These are phyloP conservation scores for Terana coerulea DNA, from an alignment of 768 basidiomycete species.

Conservation along the genomic window DNA sequence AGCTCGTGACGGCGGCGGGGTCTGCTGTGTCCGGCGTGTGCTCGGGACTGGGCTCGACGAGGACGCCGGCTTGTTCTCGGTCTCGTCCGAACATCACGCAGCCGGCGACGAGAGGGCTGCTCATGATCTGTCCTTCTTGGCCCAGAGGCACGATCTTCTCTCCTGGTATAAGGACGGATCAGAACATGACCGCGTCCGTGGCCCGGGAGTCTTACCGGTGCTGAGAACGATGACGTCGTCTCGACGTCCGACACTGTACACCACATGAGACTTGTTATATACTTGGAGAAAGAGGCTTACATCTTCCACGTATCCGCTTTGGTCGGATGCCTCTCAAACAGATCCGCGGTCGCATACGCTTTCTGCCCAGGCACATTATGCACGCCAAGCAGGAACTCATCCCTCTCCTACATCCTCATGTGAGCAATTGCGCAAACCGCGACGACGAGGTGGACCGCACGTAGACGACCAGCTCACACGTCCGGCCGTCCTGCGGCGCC, in stretches of 20 bases:
- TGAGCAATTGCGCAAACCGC: background rate
- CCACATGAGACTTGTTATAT: background rate
- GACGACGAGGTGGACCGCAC: constrained; percentile 1
- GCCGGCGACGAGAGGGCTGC: background rate
- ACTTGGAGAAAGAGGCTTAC: constrained; percentile 1
- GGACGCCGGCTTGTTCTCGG: constrained; percentile 13
- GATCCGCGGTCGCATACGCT: constrained; percentile 15
- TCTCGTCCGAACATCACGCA: constrained; percentile 18
- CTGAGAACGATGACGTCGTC: constrained; percentile 41
- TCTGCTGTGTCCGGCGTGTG: constrained; percentile 7
- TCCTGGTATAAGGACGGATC: constrained; percentile 18
- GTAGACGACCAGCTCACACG: constrained; percentile 10
- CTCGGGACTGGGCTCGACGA: constrained; percentile 12
- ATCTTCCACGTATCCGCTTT: constrained; percentile 15
- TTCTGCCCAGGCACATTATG: constrained; percentile 10
- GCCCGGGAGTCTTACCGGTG: constrained; percentile 3
- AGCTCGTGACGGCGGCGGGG: background rate
- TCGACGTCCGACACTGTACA: constrained; percentile 26
- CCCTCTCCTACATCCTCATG: constrained; percentile 1
- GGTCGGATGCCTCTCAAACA: constrained; percentile 13
- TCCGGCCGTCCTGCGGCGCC: constrained; percentile 12
- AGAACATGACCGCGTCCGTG: background rate
- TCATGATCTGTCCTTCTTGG: constrained; percentile 7
- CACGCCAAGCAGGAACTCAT: constrained; percentile 7
- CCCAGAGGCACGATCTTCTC: constrained; percentile 14